Evolutionary conservation across 2,329 filamentous ascomycete species (phyloP), one percentile per base, ranked within the genome.

Genomic region (Atkinsonella texensis): DNA sequence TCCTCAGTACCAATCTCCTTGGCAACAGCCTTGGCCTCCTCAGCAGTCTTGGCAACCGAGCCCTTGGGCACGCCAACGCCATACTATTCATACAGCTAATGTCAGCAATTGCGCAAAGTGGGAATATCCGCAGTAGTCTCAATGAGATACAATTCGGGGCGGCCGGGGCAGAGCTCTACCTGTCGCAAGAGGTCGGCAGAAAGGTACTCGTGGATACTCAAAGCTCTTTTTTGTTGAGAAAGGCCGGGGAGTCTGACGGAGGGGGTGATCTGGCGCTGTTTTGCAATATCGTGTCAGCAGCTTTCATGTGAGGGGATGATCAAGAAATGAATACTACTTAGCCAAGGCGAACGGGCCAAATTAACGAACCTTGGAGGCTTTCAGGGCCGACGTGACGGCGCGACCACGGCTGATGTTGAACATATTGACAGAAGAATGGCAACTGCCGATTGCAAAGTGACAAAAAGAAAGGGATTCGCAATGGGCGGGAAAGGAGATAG

Each of bases 191-290:
- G 84, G 70, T 90, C 87, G 63, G 89, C 89, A 63, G 93, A 96
- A 66, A 91, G 85, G 76, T 96, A 97, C 77, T 98, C 93, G 79
- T 98, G 93, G 66, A 98, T 95, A 68, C 89, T 93, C 68, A 98
- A 81, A 66, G 86, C 84, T 76, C 93, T 83, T 73, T 79, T 81
- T 74, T 96, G 90, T 73, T 93, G 85, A 61, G 73, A 79, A 63
- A 79, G 70, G 63, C 83, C 79, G 73, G 87, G 75, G 59, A 79
- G 70, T 73, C 77, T 78, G 64, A 75, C 65, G 56, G 72, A 67
- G 58, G 75, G 71, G 49, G 73, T 67, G 60, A 68, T 53, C 58
- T 62, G 62, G 54, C 59, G 55, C 62, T 64, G 46, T 20, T 49
- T 48, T 23, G 44, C 15, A 4, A 41, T 17, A 7, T 50, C 46